A percentile compares a stretch with the other conserved stretches of the same genome.
Evolutionary conservation across 2,329 filamentous ascomycete species (phyloP).

Genomic region (Metarhizium album): DNA sequence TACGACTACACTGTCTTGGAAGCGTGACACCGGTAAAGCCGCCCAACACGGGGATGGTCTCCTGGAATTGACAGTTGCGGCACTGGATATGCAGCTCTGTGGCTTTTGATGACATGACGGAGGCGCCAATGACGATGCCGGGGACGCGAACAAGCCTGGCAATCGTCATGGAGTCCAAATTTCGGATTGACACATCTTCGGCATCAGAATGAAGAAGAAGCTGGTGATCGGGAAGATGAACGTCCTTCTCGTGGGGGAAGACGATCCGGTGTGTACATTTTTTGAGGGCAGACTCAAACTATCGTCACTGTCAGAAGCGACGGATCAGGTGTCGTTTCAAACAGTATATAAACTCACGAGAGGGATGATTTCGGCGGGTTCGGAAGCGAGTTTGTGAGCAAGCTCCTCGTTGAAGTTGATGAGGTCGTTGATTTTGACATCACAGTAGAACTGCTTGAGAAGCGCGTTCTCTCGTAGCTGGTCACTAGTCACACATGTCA

Average conservation of each 20-base stretch:
- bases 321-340: neutral
- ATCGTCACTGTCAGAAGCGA: neutral
- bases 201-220: conserved; percentile 88
- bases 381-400: conserved; percentile 77
- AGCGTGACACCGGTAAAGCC: conserved; percentile 83
- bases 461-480: conserved; percentile 92
- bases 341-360: conserved; percentile 44
- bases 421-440: conserved; percentile 88
- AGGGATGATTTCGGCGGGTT: conserved; percentile 87
- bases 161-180: conserved; percentile 86
- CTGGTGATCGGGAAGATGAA: conserved; percentile 78
- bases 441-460: conserved; percentile 88
- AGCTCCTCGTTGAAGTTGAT: conserved; percentile 96
- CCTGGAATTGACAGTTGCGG: conserved; percentile 66
- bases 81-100: conserved; percentile 81
- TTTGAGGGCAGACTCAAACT: conserved; percentile 88
- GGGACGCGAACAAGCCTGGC: conserved; percentile 92
- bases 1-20: conserved; percentile 63
- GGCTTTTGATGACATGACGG: conserved; percentile 92
- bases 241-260: conserved; percentile 60
- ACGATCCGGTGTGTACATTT: conserved; percentile 90
- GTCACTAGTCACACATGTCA: conserved; percentile 48
- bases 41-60: conserved; percentile 62
- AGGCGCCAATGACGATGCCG: conserved; percentile 94
- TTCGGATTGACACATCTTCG: conserved; percentile 83